Percentiles rank a stretch among this genome's conserved stretches.
phyloP scores from a whole-genome alignment of 768 basidiomycete species.

The Mycena olivaceomarginata region DNA sequence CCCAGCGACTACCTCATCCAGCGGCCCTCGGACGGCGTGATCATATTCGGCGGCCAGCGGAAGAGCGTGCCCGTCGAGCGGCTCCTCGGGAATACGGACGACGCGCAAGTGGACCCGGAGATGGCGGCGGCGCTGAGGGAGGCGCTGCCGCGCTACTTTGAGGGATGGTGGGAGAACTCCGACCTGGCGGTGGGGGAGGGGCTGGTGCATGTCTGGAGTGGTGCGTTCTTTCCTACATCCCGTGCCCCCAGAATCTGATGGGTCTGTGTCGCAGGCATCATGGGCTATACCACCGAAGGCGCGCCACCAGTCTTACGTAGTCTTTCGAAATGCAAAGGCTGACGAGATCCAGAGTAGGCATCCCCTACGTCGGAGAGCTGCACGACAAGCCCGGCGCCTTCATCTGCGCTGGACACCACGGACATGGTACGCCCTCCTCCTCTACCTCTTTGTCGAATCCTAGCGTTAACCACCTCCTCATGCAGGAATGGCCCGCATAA shows the following conservation, averaged over 20 bases:
- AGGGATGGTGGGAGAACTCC: conserved; percentile 45
- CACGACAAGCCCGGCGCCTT: conserved; percentile 46
- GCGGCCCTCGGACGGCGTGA: conserved; percentile 47
- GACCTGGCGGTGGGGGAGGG: conserved; percentile 44
- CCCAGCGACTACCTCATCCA: conserved; percentile 50
- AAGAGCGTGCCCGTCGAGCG: conserved; percentile 37
- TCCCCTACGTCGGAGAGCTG: conserved; percentile 54
- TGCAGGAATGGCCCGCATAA: conserved; percentile 49
- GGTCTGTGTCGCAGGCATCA: conserved; percentile 46
- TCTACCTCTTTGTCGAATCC: not conserved
- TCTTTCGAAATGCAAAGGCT: not conserved
- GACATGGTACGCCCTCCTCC: conserved; percentile 49
- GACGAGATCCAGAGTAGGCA: conserved; percentile 3
- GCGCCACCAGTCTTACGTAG: not conserved
- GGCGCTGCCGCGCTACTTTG: conserved; percentile 47
- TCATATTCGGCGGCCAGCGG: conserved; percentile 50
- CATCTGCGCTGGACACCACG: conserved; percentile 49
- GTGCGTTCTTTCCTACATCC: not conserved
- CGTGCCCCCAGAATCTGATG: not conserved
- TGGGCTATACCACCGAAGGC: conserved; percentile 48
- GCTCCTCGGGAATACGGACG: conserved; percentile 46
- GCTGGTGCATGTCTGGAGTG: conserved; percentile 34
- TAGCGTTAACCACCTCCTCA: not conserved
- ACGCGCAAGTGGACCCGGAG: conserved; percentile 42
- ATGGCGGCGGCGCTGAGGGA: conserved; percentile 49